Base-by-base conservation (phyloP, 805 yeast species). In the Zygoascus flipseniorum region DNA sequence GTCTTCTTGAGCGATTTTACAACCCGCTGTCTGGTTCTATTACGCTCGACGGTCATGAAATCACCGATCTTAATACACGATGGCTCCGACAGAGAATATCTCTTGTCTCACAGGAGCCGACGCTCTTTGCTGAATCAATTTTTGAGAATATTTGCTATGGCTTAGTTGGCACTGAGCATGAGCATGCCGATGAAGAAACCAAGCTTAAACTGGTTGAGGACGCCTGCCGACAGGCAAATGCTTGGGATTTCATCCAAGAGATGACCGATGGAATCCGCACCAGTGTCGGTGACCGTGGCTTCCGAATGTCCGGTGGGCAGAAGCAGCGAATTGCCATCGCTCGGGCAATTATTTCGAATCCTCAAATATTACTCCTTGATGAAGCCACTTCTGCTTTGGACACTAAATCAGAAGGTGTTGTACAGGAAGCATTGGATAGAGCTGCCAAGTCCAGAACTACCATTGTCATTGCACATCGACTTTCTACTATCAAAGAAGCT, bases 31-130 rank as follows among this genome's bases (percentile, higher is more conserved):
- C 76, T 6, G 97, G 97, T 20, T 69, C 83, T 45, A 83, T 92
- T 53, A 69, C 83, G 20, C 77, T 92, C 46, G 96, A 93, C 68
- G 96, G 96, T 8, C 84, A 82, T 56, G 95, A 90, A 62, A 80
- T 93, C 43, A 70, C 80, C 50, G 78, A 80, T 49, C 80, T 89
- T 44, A 85, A 87, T 53, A 65, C 92, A 39, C 86, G 83, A 56
- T 81, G 92, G 53, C 75, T 92, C 50, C 78, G 99, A 61, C 77
- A 72, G 55, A 76, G 80, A 45, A 79, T 93, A 52, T 96, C 97
- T 48, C 85, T 88, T 28, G 98, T 92, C 2, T 96, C 97, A 4
- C 99, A 92, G 69, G 97, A 92, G 59, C 95, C 98, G 0, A 96
- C 97, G 4, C 72, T 92, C 44, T 92, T 93, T 72, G 86, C 90